phyloP scores from a whole-genome alignment of 805 yeast genomes.

The Schizosaccharomyces octosporus region DNA sequence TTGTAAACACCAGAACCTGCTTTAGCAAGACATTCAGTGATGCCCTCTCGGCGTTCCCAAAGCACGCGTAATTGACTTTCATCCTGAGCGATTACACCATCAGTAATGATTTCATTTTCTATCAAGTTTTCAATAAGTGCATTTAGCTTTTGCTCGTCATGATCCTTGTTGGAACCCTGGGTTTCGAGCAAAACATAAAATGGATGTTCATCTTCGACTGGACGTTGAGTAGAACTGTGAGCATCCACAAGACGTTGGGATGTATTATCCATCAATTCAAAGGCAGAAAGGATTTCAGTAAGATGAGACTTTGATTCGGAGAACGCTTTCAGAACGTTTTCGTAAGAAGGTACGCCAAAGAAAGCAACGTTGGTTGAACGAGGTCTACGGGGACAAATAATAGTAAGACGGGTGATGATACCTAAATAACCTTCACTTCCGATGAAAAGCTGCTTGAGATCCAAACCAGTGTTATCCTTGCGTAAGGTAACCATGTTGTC shows the following conservation, averaged over 20 bases:
- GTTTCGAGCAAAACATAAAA: slow-evolving; percentile 84
- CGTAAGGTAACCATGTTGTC: slow-evolving; percentile 64
- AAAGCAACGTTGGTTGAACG: slow-evolving; percentile 69
- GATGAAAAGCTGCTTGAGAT: slow-evolving; percentile 71
- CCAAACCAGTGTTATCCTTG: slow-evolving; percentile 90
- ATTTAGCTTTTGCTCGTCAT: slow-evolving; percentile 77
- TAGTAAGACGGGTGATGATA: slow-evolving; percentile 68
- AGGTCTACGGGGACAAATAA: slow-evolving; percentile 75
- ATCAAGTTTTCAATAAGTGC: slow-evolving; percentile 57
- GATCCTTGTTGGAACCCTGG: slow-evolving; percentile 82
- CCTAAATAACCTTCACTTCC: slow-evolving; percentile 91
- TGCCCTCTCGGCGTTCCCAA: slow-evolving; percentile 91
- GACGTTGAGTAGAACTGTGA: slow-evolving; percentile 36
- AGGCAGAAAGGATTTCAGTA: slow-evolving; percentile 70
- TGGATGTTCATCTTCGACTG: slow-evolving; percentile 63
- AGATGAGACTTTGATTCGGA: slow-evolving; percentile 54
- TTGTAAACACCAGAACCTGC: slow-evolving; percentile 80
- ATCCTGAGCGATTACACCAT: slow-evolving; percentile 90
- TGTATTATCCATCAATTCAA: slow-evolving; percentile 79
- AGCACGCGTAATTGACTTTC: slow-evolving; percentile 60
- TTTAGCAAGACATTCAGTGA: slow-evolving; percentile 67
- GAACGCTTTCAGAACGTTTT: slow-evolving; percentile 63
- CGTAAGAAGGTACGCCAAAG: slow-evolving; percentile 57
- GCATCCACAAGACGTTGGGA: slow-evolving; percentile 33
- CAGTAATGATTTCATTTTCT: slow-evolving; percentile 65